phyloP scores from a whole-genome alignment of 164 flowering plant genomes.

The Tinospora cordifolia region DNA sequence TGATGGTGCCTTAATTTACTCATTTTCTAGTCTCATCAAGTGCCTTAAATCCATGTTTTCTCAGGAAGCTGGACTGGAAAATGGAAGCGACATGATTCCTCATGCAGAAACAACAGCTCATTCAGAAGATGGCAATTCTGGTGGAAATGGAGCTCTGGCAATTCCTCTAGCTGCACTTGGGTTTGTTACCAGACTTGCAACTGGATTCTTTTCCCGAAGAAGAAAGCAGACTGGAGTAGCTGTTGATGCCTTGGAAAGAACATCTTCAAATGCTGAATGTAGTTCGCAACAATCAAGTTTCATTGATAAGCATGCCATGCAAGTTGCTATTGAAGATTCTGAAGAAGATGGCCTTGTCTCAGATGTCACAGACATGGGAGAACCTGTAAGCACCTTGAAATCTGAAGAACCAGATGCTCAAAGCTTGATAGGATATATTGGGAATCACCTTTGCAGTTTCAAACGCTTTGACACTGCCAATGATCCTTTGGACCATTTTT shows the following conservation, averaged over 20 bases:
- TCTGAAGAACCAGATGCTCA: no score
- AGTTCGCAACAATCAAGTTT: constrained; percentile 31
- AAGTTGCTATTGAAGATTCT: constrained; percentile 15
- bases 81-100: constrained; percentile 18
- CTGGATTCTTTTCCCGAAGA: constrained; percentile 64
- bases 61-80: constrained; percentile 38
- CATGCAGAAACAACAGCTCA: constrained; percentile 21
- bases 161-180: constrained; percentile 75
- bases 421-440: no score
- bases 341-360: constrained; percentile 21
- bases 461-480: no score
- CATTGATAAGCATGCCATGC: constrained; percentile 19
- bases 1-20: neutral
- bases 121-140: constrained; percentile 41
- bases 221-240: constrained; percentile 32
- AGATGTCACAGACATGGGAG: no score
- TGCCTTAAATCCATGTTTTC: constrained; percentile 8
- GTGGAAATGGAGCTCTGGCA: constrained; percentile 58
- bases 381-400: no score
- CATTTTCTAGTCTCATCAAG: neutral
- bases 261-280: constrained; percentile 26
- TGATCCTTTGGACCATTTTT: constrained; percentile 80
- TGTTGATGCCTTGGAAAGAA: constrained; percentile 18
- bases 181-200: constrained; percentile 68
- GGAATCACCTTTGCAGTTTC: no score